Base-by-base conservation (phyloP, 2,329 filamentous ascomycete species). In the Pseudocercospora macadamiae region DNA sequence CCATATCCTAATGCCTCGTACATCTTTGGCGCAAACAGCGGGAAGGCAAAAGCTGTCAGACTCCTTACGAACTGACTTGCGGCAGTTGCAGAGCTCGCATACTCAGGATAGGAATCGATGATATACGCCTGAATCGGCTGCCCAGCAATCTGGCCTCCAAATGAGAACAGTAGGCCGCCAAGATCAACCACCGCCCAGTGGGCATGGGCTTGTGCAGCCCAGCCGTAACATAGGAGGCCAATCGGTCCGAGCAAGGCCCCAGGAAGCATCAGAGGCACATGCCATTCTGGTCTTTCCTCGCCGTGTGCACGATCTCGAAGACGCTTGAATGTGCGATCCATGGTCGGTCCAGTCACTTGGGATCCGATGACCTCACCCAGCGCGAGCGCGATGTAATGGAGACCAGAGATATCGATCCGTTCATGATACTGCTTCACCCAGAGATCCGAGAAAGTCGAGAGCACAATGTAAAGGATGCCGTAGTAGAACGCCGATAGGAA, bases 1-100 rank as follows among this genome's bases (percentile, higher is more conserved):
- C 75, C 75, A 58, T 73, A 76, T 0, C 72, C 71, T 8, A 77
- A 65, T 4, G 61, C 65, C 1, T 66, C 49, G 62, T 75, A 77
- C 71, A 76, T 74, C 3, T 51, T 59, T 0, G 78, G 78, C 0
- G 77, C 78, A 57, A 82, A 82, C 0, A 83, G 62, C 0, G 81
- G 81, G 44, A 83, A 82, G 8, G 75, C 57, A 60, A 82, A 82
- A 0, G 78, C 81, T 0, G 75, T 70, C 23, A 83, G 59, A 16
- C 77, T 82, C 12, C 66, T 68, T 14, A 80, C 58, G 47, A 83
- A 77, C 57, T 79, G 79, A 23, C 71, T 62, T 0, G 81, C 80
- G 1, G 79, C 80, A 34, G 77, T 71, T 0, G 81, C 80, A 23
- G 77, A 80, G 3, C 75, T 77, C 0, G 77, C 76, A 63, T 82